These are phyloP conservation scores for Pseudovirgaria hyperparasitica DNA, from an alignment of 2,329 filamentous ascomycete species.

Conservation along the genomic window DNA sequence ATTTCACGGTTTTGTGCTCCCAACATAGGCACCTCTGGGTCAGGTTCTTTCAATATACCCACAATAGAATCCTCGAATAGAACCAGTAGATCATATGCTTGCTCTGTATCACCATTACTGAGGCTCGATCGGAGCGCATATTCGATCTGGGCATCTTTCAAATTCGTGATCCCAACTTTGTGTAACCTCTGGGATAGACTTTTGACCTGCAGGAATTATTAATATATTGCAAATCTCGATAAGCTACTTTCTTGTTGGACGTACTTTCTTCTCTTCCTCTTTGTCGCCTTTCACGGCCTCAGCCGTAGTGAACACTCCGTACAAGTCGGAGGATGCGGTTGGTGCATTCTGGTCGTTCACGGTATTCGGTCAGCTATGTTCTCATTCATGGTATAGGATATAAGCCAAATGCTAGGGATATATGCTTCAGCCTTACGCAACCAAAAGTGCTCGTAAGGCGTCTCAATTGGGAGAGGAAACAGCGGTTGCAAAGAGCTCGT, in stretches of 20 bases:
- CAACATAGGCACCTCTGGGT: constrained; percentile 57
- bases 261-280: constrained; percentile 40
- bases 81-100: constrained; percentile 62
- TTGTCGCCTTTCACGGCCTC: constrained; percentile 33
- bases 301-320: constrained; percentile 52
- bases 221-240: constrained; percentile 1
- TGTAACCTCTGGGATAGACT: constrained; percentile 39
- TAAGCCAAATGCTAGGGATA: no score
- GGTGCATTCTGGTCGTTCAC: constrained; percentile 1
- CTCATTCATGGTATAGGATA: no score
- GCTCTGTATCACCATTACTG: constrained; percentile 56
- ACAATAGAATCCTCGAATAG: constrained; percentile 71
- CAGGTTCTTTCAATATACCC: constrained; percentile 64
- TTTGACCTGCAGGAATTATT: constrained; percentile 30
- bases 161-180: constrained; percentile 38
- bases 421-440: no score
- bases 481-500: no score
- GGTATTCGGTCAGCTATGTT: constrained; percentile 1
- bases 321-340: constrained; percentile 35
- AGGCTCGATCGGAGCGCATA: constrained; percentile 51
- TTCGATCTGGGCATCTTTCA: constrained; percentile 49
- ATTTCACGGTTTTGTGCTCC: constrained; percentile 76
- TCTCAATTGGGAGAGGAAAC: no score
- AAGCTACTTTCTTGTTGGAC: no score
- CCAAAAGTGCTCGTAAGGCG: no score